Conservation (phyloP, 1,284 basidiomycete genomes). For the Rhodotorula sp. region DNA sequence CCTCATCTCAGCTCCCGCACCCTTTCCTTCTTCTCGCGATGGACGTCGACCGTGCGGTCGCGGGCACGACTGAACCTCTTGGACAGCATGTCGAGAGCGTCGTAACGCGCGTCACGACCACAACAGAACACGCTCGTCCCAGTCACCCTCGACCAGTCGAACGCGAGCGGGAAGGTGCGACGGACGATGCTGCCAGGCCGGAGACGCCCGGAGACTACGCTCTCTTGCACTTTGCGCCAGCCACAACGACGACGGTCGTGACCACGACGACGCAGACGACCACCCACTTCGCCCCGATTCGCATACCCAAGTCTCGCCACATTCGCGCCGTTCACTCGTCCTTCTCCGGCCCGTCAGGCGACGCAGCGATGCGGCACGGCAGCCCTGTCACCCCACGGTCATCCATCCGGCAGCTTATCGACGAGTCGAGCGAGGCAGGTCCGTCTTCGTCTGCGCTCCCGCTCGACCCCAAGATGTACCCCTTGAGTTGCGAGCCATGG, state of each 20-base stretch:
- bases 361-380: neutral
- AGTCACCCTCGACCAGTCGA: neutral
- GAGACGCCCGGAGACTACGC: conserved; percentile 18
- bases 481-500: conserved; percentile 31
- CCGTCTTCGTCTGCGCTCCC: conserved; percentile 1
- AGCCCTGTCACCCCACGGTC: conserved; percentile 9
- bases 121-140: neutral
- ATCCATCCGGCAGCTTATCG: conserved; percentile 6
- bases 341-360: conserved; percentile 19
- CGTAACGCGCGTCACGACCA: neutral
- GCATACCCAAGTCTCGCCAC: conserved; percentile 35
- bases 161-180: neutral
- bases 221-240: conserved; percentile 41
- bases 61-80: neutral
- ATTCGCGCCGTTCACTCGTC: conserved; percentile 21
- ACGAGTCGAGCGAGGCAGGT: conserved; percentile 7
- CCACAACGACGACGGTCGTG: conserved; percentile 40
- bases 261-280: conserved; percentile 46
- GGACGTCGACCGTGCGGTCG: neutral
- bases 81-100: neutral
- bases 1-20: neutral
- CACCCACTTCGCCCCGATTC: conserved; percentile 45
- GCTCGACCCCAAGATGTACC: conserved; percentile 36
- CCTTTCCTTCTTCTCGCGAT: neutral
- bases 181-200: no score